phyloP scores from a whole-genome alignment of 2,329 filamentous ascomycete species.

The Diplocarpon mali region DNA sequence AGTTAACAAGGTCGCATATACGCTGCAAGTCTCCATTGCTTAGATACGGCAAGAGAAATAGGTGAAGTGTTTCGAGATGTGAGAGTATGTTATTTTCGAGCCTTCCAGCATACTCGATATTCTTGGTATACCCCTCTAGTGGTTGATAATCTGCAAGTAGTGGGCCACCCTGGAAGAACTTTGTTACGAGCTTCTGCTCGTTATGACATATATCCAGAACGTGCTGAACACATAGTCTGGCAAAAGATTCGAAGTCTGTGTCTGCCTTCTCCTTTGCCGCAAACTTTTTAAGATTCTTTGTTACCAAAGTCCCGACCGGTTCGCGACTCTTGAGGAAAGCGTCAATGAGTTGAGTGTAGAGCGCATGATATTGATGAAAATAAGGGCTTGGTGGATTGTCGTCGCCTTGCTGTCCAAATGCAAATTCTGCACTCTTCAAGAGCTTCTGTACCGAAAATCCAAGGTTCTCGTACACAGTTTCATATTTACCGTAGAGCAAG shows the following conservation, averaged over 20 bases:
- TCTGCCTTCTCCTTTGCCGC: conserved; percentile 18
- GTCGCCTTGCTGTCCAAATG: conserved; percentile 55
- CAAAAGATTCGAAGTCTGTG: conserved; percentile 24
- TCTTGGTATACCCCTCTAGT: conserved; percentile 18
- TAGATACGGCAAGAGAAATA: conserved; percentile 20
- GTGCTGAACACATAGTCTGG: conserved; percentile 22
- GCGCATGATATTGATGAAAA: conserved; percentile 52
- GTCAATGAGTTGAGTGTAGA: conserved; percentile 37
- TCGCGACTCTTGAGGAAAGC: conserved; percentile 33
- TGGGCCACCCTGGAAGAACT: conserved; percentile 23
- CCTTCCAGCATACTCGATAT: conserved; percentile 19
- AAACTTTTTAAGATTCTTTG: conserved; percentile 45
- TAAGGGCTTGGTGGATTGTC: conserved; percentile 49
- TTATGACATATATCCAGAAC: conserved; percentile 26
- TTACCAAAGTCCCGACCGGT: conserved; percentile 43
- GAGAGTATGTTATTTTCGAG: conserved; percentile 23
- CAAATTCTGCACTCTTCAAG: conserved; percentile 22
- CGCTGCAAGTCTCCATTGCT: conserved; percentile 21
- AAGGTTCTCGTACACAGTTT: conserved; percentile 38
- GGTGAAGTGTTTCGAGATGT: conserved; percentile 22
- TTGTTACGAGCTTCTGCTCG: conserved; percentile 22
- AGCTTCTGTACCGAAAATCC: conserved; percentile 55
- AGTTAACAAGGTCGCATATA: conserved; percentile 22
- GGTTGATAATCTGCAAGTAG: conserved; percentile 18
- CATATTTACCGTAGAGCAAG: conserved; percentile 59